Conservation (phyloP, 768 basidiomycete genomes). For the Mycena latifolia region DNA sequence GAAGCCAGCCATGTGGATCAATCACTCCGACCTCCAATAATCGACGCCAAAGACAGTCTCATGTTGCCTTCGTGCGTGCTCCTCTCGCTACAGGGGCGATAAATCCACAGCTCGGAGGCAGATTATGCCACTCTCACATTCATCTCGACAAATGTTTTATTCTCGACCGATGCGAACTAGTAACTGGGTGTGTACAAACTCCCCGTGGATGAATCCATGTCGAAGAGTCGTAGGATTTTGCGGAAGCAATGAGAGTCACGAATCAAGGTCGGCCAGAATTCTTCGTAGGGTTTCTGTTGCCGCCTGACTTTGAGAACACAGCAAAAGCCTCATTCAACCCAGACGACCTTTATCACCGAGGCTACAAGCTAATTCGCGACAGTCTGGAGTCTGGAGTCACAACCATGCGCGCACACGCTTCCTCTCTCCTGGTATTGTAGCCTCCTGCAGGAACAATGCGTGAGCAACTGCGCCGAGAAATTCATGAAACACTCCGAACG, state of each 20-base stretch:
- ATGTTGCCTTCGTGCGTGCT: conserved; percentile 48
- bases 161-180: conserved; percentile 64
- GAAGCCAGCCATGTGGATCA: conserved; percentile 2
- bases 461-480: conserved; percentile 96
- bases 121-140: conserved; percentile 72
- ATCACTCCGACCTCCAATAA: background rate
- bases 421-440: no score
- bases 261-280: conserved; percentile 38
- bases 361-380: conserved; percentile 65
- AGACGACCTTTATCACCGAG: conserved; percentile 64
- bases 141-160: conserved; percentile 81
- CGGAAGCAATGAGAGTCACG: conserved; percentile 67
- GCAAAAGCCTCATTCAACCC: conserved; percentile 63
- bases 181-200: conserved; percentile 58
- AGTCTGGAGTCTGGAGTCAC: conserved; percentile 75
- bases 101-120: conserved; percentile 22
- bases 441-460: conserved; percentile 83
- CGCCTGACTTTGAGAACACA: background rate
- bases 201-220: background rate
- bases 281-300: no score
- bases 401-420: conserved; percentile 74
- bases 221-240: conserved; percentile 52
- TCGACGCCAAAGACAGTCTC: conserved; percentile 43
- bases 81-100: background rate
- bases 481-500: conserved; percentile 97